Conservation (phyloP, 495 filamentous ascomycete genomes). For the Neurospora hispaniola region DNA sequence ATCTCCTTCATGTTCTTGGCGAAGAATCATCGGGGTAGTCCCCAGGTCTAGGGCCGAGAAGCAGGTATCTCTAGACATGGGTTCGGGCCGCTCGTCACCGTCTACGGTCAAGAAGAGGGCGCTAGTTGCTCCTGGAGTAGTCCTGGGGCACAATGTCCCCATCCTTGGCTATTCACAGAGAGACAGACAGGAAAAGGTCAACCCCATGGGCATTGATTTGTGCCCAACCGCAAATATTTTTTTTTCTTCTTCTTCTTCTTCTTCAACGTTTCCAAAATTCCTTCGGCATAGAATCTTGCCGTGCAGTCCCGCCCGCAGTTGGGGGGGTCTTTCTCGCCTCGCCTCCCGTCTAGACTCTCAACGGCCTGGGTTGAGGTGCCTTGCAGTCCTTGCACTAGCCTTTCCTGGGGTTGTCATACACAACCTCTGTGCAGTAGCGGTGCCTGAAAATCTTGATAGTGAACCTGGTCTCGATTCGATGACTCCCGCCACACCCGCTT, state of each 20-base stretch:
- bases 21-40: neutral
- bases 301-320: neutral
- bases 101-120: neutral
- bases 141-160: neutral
- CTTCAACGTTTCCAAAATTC: neutral
- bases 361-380: neutral
- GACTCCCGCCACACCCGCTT: neutral
- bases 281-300: neutral
- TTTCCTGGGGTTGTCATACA: neutral
- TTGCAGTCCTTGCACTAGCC: neutral
- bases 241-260: neutral
- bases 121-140: neutral
- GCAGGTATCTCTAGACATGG: neutral
- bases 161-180: neutral
- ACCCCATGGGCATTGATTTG: neutral
- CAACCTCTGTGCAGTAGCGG: neutral
- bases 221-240: neutral
- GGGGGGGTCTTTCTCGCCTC: neutral
- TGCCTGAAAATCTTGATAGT: neutral
- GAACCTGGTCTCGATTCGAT: neutral
- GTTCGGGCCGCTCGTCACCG: neutral
- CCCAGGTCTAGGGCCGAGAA: neutral
- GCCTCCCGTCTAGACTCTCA: neutral
- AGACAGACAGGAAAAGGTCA: neutral
- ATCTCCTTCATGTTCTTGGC: neutral